Conservation (phyloP, 2,329 filamentous ascomycete species). For the Claviceps fusiformis region DNA sequence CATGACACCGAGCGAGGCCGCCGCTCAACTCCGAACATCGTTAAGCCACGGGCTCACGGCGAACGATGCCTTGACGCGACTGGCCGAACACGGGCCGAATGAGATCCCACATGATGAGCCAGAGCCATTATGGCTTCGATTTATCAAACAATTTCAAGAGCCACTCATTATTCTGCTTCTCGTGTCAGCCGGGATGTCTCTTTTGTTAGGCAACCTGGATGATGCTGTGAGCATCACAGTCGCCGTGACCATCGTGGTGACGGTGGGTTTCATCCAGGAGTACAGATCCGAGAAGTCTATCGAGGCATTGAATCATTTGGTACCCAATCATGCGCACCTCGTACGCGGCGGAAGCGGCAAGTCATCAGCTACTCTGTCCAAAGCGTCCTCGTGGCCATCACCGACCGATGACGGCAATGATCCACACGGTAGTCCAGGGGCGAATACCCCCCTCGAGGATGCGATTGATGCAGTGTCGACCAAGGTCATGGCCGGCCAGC, state of each 20-base stretch:
- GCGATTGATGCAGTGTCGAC: constrained; percentile 59
- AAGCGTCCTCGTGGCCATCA: constrained; percentile 35
- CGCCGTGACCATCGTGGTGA: constrained; percentile 92
- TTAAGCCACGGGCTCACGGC: constrained; percentile 68
- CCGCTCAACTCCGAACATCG: constrained; percentile 68
- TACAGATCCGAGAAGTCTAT: constrained; percentile 96
- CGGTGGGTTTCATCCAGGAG: constrained; percentile 92
- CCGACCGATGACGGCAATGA: constrained; percentile 30
- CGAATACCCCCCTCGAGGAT: constrained; percentile 47
- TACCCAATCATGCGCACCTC: constrained; percentile 92
- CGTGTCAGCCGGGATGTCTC: constrained; percentile 73
- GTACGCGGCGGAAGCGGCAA: constrained; percentile 48
- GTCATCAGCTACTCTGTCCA: constrained; percentile 15
- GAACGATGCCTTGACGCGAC: constrained; percentile 64
- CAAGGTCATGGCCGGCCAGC: constrained; percentile 72
- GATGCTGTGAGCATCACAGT: constrained; percentile 93
- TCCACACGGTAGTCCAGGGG: constrained; percentile 27
- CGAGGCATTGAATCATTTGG: constrained; percentile 83
- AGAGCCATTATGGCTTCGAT: constrained; percentile 88
- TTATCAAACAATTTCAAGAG: constrained; percentile 93
- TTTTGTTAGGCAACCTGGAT: constrained; percentile 84
- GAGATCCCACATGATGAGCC: constrained; percentile 89
- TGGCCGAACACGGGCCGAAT: constrained; percentile 75
- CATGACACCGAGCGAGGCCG: constrained; percentile 67
- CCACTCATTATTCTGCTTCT: constrained; percentile 87